Conservation (phyloP, 148 eudicot species). For the Rhododendron molle region DNA sequence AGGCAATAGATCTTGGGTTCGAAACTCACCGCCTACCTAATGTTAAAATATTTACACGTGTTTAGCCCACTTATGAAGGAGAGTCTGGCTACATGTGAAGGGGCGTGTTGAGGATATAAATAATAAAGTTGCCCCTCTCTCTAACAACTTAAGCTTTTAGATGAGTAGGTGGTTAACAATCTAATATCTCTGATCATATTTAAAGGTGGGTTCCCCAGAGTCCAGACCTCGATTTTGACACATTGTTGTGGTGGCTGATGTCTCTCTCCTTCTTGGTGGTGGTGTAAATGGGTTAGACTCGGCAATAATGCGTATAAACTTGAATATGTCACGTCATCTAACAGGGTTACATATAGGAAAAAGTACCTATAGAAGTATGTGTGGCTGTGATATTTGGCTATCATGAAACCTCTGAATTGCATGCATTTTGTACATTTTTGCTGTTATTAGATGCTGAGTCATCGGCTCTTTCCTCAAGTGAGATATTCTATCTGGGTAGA, state of each 20-base stretch:
- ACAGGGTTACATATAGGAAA: background rate
- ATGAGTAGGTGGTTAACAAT: too few relatives aligned
- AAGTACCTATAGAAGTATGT: background rate
- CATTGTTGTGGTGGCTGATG: background rate
- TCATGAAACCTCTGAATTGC: background rate
- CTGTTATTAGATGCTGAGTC: slow-evolving; percentile 71
- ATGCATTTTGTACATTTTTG: background rate
- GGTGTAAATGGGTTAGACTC: background rate
- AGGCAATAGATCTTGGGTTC: too few relatives aligned
- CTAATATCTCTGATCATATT: background rate
- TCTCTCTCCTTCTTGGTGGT: background rate
- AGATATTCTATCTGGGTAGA: slow-evolving; percentile 94
- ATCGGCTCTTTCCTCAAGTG: slow-evolving; percentile 85
- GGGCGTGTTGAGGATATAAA: too few relatives aligned
- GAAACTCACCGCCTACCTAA: too few relatives aligned
- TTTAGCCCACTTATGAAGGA: too few relatives aligned
- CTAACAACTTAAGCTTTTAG: too few relatives aligned
- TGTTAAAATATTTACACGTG: too few relatives aligned
- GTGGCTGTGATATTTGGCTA: background rate
- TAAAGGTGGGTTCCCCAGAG: background rate
- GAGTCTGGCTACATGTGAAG: too few relatives aligned
- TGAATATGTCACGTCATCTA: background rate
- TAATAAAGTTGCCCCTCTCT: too few relatives aligned
- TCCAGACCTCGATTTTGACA: background rate
- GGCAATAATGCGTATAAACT: background rate